Percentiles rank a stretch among this genome's conserved stretches.
These are phyloP conservation scores for Ceratonia siliqua DNA, from an alignment of 306 rosid genomes.

Conservation along the genomic window DNA sequence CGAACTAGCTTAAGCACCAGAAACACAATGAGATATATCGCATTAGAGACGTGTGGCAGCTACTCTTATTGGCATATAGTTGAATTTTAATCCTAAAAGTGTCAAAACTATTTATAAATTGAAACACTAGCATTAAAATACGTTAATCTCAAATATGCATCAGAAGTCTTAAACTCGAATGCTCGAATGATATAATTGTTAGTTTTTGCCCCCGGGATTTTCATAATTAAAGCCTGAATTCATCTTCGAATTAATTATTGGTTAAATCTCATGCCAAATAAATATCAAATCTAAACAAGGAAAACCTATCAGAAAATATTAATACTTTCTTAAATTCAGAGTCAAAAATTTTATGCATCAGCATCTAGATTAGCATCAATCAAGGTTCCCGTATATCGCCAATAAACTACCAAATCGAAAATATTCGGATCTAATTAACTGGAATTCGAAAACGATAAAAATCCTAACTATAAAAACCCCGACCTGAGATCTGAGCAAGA, in stretches of 20 bases:
- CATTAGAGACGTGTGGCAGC: not conserved
- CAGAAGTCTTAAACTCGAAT: not conserved
- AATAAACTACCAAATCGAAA: not conserved
- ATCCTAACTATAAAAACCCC: constrained; percentile 13
- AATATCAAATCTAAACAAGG: not conserved
- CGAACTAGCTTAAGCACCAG: not conserved
- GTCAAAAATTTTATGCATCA: not conserved
- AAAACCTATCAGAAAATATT: not conserved
- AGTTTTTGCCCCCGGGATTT: not conserved
- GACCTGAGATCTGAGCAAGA: constrained; percentile 44
- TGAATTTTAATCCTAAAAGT: not conserved
- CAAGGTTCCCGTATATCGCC: not conserved
- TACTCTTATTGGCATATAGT: not conserved
- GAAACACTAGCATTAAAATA: not conserved
- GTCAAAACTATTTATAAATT: not conserved
- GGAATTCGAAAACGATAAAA: not conserved
- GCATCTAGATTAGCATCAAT: not conserved
- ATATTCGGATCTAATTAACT: constrained; percentile 42
- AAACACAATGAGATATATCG: not conserved
- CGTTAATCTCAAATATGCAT: not conserved
- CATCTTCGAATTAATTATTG: not conserved
- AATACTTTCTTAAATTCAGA: not conserved
- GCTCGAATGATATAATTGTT: not conserved
- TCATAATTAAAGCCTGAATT: not conserved
- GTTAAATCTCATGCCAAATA: not conserved